Percentiles rank a stretch among this genome's conserved stretches.
These are phyloP conservation scores for Pistacia integerrima DNA, from an alignment of 345 rosid species.

Conservation along the genomic window DNA sequence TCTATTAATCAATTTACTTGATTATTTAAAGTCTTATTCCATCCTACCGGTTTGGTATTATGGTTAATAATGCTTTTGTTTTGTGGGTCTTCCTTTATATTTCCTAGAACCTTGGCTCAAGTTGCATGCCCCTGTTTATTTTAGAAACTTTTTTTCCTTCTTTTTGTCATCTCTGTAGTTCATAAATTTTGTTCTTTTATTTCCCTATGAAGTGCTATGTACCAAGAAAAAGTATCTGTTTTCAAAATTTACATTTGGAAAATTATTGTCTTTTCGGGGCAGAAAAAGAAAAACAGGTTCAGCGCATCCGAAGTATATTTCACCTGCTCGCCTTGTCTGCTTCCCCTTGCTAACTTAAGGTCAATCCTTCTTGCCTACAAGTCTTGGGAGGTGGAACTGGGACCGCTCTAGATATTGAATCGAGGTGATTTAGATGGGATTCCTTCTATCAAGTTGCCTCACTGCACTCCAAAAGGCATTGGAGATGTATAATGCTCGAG, in stretches of 20 bases:
- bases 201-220: no score
- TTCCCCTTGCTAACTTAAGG: conserved; percentile 45
- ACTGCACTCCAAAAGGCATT: conserved; percentile 72
- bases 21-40: no score
- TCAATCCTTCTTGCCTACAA: conserved; percentile 66
- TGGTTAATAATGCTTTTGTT: no score
- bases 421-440: conserved; percentile 56
- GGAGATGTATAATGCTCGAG: conserved; percentile 46
- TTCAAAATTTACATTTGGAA: neutral
- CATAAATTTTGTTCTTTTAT: no score
- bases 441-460: conserved; percentile 57
- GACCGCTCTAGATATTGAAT: conserved; percentile 28
- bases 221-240: no score
- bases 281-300: conserved; percentile 68
- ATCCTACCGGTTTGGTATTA: no score
- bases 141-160: no score
- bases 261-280: conserved; percentile 37
- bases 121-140: no score
- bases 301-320: conserved; percentile 59
- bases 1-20: no score
- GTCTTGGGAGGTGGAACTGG: conserved; percentile 70
- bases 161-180: no score
- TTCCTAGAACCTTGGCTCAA: no score
- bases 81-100: no score
- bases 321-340: conserved; percentile 73